Evolutionary conservation across 2,329 filamentous ascomycete genomes (phyloP).

Genomic region (Talaromyces amestolkiae): DNA sequence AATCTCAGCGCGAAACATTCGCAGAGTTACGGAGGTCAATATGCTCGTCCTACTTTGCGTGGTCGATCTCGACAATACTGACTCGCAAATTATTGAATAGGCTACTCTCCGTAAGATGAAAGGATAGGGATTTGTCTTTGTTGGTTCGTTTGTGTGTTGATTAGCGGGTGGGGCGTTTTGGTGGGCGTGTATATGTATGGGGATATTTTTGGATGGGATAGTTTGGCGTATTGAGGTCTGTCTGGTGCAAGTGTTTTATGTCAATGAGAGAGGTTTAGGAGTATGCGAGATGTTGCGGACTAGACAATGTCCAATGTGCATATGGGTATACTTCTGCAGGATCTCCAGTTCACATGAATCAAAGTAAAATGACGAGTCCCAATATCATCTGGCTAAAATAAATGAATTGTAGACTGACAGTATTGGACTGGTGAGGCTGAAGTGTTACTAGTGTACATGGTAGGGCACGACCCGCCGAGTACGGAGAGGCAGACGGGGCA

Average conservation of each 20-base stretch:
- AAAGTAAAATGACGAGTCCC: background rate
- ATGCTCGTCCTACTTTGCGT: background rate
- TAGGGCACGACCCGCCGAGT: background rate
- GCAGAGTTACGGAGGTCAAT: conserved; percentile 70
- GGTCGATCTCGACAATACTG: background rate
- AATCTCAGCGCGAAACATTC: conserved; percentile 71
- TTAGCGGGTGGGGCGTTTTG: conserved; percentile 6
- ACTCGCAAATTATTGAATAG: conserved; percentile 38
- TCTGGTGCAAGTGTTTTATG: too few relatives aligned
- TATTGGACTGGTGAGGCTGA: background rate
- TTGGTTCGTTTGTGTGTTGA: conserved; percentile 2
- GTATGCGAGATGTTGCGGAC: background rate
- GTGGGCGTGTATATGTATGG: background rate
- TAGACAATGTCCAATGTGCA: background rate
- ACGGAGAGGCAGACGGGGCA: conserved; percentile 6
- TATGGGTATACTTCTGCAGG: background rate
- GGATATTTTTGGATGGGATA: background rate
- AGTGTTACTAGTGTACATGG: background rate
- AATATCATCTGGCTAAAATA: background rate
- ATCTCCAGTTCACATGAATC: too few relatives aligned
- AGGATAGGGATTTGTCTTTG: conserved; percentile 49
- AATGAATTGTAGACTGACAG: background rate
- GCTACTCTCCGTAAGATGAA: conserved; percentile 67
- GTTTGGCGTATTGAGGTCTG: background rate
- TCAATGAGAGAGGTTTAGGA: too few relatives aligned